Percentiles rank a stretch among this genome's conserved stretches.
phyloP scores from a whole-genome alignment of 345 rosid genomes.

The Lepidium didymum region DNA sequence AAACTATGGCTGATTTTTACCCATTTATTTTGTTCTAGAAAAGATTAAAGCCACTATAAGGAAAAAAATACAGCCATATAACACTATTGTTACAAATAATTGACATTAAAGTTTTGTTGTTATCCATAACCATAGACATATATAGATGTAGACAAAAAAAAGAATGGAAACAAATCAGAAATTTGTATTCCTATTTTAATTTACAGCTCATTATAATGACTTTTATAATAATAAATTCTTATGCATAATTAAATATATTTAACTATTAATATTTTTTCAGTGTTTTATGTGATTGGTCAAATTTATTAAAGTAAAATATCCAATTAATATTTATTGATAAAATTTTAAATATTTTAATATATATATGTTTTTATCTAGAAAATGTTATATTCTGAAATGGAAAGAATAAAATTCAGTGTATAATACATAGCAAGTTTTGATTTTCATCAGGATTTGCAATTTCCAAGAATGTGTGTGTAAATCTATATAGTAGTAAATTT shows the following conservation, averaged over 20 bases:
- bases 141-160: constrained; percentile 14
- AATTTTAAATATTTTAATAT: too few species aligned
- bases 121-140: constrained; percentile 24
- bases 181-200: not conserved
- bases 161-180: not conserved
- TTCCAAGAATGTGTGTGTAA: not conserved
- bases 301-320: too few species aligned
- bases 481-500: not conserved
- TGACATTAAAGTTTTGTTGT: constrained; percentile 2
- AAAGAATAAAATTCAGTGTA: not conserved
- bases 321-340: too few species aligned
- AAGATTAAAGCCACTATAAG: constrained; percentile 8
- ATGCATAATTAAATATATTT: too few species aligned
- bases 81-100: constrained; percentile 9
- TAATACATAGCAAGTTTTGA: not conserved
- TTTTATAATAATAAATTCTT: not conserved
- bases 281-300: too few species aligned
- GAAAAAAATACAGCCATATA: not conserved
- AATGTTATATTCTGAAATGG: too few species aligned
- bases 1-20: constrained; percentile 12
- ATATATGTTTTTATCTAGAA: too few species aligned
- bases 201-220: constrained; percentile 15
- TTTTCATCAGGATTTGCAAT: not conserved
- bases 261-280: too few species aligned
- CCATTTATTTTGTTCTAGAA: constrained; percentile 4